Conservation (phyloP, 2,329 filamentous ascomycete species). For the Trichoderma endophyticum region DNA sequence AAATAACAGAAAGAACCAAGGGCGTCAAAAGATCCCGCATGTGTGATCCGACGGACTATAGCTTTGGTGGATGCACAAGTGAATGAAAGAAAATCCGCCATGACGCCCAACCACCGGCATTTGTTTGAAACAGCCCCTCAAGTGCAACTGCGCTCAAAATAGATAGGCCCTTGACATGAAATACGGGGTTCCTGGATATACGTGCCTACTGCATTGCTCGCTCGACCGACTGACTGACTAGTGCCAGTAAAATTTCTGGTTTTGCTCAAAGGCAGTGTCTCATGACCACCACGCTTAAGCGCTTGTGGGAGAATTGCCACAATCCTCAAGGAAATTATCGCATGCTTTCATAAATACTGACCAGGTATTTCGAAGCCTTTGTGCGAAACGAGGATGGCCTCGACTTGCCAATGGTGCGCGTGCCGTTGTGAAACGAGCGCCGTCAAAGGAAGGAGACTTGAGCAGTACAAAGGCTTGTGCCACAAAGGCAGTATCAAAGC, state of each 20-base stretch:
- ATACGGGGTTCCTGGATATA: constrained; percentile 6
- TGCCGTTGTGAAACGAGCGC: neutral
- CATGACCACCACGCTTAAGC: constrained; percentile 10
- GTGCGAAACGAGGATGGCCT: constrained; percentile 54
- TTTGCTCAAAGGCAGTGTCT: constrained; percentile 9
- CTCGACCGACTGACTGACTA: constrained; percentile 30
- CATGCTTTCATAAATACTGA: constrained; percentile 43
- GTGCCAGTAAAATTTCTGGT: constrained; percentile 9
- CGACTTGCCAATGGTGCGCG: constrained; percentile 48
- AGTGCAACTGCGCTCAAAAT: neutral
- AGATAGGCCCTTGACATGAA: neutral
- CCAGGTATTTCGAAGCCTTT: constrained; percentile 46
- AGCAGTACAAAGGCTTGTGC: constrained; percentile 1
- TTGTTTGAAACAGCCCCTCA: neutral
- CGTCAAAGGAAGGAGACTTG: constrained; percentile 17
- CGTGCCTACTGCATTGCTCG: constrained; percentile 54
- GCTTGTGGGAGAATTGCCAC: constrained; percentile 21
- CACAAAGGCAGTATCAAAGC: neutral
- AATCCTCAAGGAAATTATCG: constrained; percentile 27
- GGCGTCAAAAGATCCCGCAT: neutral
- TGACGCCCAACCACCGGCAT: neutral
- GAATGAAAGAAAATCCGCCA: neutral
- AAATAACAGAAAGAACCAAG: neutral
- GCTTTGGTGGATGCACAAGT: neutral
- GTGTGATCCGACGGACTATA: neutral